These are phyloP conservation scores for Aspergillus ochraceus DNA, from an alignment of 2,329 filamentous ascomycete genomes.

Conservation along the genomic window DNA sequence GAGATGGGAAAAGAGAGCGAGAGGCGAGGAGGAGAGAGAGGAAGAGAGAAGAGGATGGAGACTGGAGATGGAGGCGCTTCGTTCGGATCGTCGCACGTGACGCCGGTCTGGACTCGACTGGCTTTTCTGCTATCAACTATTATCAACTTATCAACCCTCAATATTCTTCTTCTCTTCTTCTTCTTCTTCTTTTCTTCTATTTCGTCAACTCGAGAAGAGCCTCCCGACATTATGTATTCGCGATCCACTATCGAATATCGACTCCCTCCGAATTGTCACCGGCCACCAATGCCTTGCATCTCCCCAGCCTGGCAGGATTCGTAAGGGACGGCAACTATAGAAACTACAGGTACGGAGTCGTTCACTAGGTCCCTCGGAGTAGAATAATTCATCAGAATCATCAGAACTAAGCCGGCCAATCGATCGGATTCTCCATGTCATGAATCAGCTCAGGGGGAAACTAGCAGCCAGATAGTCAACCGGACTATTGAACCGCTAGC, in stretches of 20 bases:
- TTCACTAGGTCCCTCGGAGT: too few relatives aligned
- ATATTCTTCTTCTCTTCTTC: too few relatives aligned
- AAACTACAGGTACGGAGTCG: too few relatives aligned
- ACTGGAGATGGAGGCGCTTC: conserved; percentile 11
- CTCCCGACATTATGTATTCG: not conserved
- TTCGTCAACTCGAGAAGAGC: too few relatives aligned
- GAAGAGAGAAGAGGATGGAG: conserved; percentile 4
- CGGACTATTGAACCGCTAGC: conserved; percentile 9
- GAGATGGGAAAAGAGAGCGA: too few relatives aligned
- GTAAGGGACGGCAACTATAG: not conserved
- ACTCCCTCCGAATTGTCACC: not conserved
- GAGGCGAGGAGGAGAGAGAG: not conserved
- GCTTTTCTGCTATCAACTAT: too few relatives aligned
- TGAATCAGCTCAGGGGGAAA: not conserved
- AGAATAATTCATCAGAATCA: too few relatives aligned
- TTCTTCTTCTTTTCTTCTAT: too few relatives aligned
- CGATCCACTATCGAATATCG: not conserved
- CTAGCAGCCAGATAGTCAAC: not conserved
- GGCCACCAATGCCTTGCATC: conserved; percentile 11
- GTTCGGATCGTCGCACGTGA: conserved; percentile 22
- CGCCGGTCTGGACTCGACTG: conserved; percentile 17
- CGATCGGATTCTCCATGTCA: too few relatives aligned
- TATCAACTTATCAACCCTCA: too few relatives aligned
- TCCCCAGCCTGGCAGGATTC: conserved; percentile 10
- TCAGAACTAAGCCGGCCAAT: too few relatives aligned